Conservation (phyloP, 768 basidiomycete species). For the Naganishia kalamii region DNA sequence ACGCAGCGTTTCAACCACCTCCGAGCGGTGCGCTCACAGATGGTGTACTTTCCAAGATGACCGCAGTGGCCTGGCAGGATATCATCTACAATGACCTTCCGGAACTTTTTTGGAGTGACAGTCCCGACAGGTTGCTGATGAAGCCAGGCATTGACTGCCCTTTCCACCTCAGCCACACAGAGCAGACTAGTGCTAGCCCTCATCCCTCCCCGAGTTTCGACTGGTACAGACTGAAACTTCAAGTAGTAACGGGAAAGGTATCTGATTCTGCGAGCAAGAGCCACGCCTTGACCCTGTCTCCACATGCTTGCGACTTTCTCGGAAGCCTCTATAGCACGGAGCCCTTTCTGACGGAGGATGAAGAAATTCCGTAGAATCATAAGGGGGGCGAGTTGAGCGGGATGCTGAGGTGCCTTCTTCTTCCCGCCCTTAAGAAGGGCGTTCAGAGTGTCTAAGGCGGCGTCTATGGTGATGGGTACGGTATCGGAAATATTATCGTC, state of each 20-base stretch:
- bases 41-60: not conserved
- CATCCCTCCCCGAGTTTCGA: not conserved
- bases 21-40: not conserved
- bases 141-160: not conserved
- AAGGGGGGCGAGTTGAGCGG: not conserved
- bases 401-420: not conserved
- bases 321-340: not conserved
- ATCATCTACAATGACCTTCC: not conserved
- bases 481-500: too few species aligned
- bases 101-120: not conserved
- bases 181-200: not conserved
- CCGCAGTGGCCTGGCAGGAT: not conserved
- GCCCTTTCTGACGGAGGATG: not conserved
- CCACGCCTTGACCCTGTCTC: not conserved
- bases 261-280: not conserved
- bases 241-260: not conserved
- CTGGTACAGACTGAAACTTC: not conserved
- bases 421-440: not conserved
- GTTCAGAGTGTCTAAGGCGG: not conserved
- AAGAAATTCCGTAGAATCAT: not conserved
- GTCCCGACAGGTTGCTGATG: not conserved
- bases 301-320: not conserved
- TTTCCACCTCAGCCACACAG: not conserved
- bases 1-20: not conserved
- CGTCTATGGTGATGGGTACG: not conserved